These are phyloP conservation scores for Kentomonas sorsogonicus DNA, from an alignment of 208 protist species.

Conservation along the genomic window DNA sequence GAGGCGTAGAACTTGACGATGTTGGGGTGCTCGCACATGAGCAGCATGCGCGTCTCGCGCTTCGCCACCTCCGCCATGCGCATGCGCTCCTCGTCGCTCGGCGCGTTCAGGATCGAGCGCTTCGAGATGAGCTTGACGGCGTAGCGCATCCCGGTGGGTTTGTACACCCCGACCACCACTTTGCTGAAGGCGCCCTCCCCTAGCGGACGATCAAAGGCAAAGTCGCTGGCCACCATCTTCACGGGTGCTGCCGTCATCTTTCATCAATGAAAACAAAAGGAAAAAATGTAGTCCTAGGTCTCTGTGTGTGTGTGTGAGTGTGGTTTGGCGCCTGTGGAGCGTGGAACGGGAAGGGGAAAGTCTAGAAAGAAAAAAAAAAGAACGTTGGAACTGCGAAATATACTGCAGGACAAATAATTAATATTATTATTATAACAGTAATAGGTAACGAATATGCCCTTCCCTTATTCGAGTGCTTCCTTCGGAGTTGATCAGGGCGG, in stretches of 20 bases:
- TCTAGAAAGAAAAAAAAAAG: conserved; percentile 7
- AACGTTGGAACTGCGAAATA: neutral
- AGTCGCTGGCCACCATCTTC: conserved; percentile 70
- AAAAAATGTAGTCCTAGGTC: too few species aligned
- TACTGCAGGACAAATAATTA: conserved; percentile 14
- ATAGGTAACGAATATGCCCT: neutral
- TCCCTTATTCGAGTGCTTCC: too few species aligned
- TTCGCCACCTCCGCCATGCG: conserved; percentile 82
- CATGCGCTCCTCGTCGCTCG: conserved; percentile 75
- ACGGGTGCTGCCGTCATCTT: too few species aligned
- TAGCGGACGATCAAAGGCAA: conserved; percentile 64
- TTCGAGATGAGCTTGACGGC: conserved; percentile 87
- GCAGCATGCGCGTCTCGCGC: conserved; percentile 78
- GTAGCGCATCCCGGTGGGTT: conserved; percentile 55
- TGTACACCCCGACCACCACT: conserved; percentile 69
- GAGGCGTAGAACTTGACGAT: conserved; percentile 81
- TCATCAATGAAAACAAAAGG: conserved; percentile 8
- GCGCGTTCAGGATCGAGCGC: conserved; percentile 73
- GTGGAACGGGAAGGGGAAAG: neutral
- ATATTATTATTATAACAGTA: conserved; percentile 13
- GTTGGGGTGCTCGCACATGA: conserved; percentile 85
- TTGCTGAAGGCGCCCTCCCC: conserved; percentile 87
- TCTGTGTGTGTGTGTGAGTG: too few species aligned
- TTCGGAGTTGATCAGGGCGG: too few species aligned
- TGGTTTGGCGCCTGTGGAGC: too few species aligned